phyloP scores from a whole-genome alignment of 73 alveolate species.

The Paramecium sexaurelia region DNA sequence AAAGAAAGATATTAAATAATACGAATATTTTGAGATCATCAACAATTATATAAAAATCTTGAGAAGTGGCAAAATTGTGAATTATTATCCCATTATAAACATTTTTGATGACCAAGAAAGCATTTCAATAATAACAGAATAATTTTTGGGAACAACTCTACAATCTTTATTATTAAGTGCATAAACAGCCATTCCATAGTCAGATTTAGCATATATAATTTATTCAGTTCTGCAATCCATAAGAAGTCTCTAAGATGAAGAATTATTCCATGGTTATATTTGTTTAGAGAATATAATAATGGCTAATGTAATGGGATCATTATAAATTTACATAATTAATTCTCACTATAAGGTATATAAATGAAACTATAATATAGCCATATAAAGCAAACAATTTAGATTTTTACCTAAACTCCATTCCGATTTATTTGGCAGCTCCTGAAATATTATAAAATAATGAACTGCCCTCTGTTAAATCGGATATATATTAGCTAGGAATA shows the following conservation, averaged over 20 bases:
- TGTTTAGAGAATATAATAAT: not conserved
- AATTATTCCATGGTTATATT: slow-evolving; percentile 30
- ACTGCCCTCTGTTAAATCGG: not conserved
- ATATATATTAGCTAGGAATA: slow-evolving; percentile 25
- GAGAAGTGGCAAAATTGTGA: not conserved
- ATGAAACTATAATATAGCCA: not conserved
- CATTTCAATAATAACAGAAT: not conserved
- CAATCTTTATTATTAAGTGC: not conserved
- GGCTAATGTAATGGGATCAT: not conserved
- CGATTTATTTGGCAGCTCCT: not conserved
- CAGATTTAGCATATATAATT: slow-evolving; percentile 19
- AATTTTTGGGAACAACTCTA: not conserved
- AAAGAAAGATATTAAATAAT: not conserved
- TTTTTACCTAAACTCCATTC: not conserved
- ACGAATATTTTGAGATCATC: not conserved
- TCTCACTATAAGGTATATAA: not conserved
- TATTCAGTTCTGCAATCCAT: not conserved
- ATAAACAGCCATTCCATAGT: not conserved
- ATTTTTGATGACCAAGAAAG: not conserved
- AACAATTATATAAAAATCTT: not conserved
- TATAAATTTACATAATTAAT: not conserved
- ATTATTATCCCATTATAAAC: not conserved
- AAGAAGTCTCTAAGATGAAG: slow-evolving; percentile 13
- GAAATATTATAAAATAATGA: not conserved
- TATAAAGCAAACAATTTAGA: not conserved